phyloP scores from a whole-genome alignment of 1,139 yeast species.

The Geotrichum histeridarum region DNA sequence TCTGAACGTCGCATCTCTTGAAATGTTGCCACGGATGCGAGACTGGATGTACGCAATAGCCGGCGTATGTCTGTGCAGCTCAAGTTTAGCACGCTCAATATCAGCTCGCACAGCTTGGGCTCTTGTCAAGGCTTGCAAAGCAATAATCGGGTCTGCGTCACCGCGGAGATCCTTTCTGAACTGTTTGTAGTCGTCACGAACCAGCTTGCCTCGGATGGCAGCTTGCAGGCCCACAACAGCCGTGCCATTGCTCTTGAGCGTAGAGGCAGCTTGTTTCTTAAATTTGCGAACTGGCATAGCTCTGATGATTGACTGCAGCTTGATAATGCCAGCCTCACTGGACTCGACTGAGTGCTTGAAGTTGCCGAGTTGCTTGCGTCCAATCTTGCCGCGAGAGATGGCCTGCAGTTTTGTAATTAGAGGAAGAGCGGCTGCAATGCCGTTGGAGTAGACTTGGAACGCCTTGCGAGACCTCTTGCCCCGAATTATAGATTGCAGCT shows the following conservation, averaged over 20 bases:
- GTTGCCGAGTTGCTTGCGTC: conserved; percentile 11
- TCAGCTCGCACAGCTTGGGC: conserved; percentile 22
- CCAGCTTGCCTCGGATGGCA: conserved; percentile 34
- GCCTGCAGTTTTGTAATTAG: conserved; percentile 11
- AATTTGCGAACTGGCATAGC: conserved; percentile 19
- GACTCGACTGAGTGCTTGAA: neutral
- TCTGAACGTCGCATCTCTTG: conserved; percentile 12
- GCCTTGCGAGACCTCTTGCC: conserved; percentile 17
- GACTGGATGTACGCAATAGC: conserved; percentile 23
- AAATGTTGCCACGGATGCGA: conserved; percentile 22
- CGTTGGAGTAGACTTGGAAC: neutral
- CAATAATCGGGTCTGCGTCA: neutral
- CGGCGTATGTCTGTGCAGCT: conserved; percentile 9
- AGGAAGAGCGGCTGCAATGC: conserved; percentile 6
- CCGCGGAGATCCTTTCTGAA: conserved; percentile 12
- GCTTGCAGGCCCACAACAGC: conserved; percentile 40
- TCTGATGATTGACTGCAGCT: conserved; percentile 46
- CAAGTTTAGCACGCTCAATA: conserved; percentile 5
- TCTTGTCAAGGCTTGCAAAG: conserved; percentile 22
- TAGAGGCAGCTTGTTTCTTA: neutral
- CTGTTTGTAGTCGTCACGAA: conserved; percentile 26
- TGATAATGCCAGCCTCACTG: conserved; percentile 33
- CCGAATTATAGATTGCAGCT: conserved; percentile 31
- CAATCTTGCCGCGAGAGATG: conserved; percentile 15
- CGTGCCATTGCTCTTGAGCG: conserved; percentile 11